Evolutionary conservation across 1,139 yeast species (phyloP).

Genomic region (Kodamaea derodonti): DNA sequence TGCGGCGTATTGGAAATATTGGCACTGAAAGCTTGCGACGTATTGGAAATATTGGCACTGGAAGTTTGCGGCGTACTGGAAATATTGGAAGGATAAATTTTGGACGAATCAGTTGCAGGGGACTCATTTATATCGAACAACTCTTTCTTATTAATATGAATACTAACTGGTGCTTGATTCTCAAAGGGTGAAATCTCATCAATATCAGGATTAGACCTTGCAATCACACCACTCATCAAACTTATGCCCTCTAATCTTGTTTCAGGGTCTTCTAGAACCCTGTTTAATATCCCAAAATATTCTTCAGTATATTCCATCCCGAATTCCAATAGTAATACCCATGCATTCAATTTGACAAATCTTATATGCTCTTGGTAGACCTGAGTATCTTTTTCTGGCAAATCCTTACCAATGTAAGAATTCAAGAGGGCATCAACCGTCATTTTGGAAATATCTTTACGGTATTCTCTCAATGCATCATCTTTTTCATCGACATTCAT

Average conservation of each 20-base stretch:
- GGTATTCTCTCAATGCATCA: constrained; percentile 22
- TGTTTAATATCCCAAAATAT: constrained; percentile 33
- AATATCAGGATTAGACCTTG: too few relatives aligned
- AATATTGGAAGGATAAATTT: too few relatives aligned
- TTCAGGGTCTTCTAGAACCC: constrained; percentile 23
- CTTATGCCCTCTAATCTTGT: constrained; percentile 25
- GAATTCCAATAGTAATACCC: constrained; percentile 35
- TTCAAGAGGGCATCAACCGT: constrained; percentile 30
- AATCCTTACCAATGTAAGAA: constrained; percentile 24
- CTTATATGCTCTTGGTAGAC: constrained; percentile 46
- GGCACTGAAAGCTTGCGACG: too few relatives aligned
- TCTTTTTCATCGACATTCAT: constrained; percentile 18
- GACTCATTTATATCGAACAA: too few relatives aligned
- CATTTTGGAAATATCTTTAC: constrained; percentile 21
- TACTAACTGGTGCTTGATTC: too few relatives aligned
- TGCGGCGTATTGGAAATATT: too few relatives aligned
- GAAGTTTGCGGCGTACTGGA: too few relatives aligned
- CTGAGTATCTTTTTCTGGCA: constrained; percentile 23
- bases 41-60: too few relatives aligned
- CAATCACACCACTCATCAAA: background rate
- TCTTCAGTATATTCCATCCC: constrained; percentile 30
- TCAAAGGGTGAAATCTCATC: too few relatives aligned
- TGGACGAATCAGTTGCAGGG: too few relatives aligned
- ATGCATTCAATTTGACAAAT: constrained; percentile 44
- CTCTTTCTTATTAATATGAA: too few relatives aligned